phyloP scores from a whole-genome alignment of 768 basidiomycete species.

The Serendipita vermifera region DNA sequence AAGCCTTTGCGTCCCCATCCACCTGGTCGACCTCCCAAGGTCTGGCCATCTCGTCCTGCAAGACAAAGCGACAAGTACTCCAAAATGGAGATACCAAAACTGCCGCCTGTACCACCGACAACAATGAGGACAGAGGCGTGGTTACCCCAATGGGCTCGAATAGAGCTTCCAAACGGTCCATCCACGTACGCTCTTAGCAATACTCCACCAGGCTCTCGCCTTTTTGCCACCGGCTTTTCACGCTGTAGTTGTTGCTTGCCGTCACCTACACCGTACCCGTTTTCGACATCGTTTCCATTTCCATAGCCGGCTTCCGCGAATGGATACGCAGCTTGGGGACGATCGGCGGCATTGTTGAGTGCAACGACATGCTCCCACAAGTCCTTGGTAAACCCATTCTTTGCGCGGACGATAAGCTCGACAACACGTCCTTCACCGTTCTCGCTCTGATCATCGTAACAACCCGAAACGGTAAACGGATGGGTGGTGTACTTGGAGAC shows the following conservation, averaged over 20 bases:
- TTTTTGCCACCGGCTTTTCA: slow-evolving; percentile 22
- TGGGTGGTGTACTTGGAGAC: slow-evolving; percentile 50
- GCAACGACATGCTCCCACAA: slow-evolving; percentile 44
- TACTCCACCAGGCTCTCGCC: slow-evolving; percentile 30
- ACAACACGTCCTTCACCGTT: slow-evolving; percentile 41
- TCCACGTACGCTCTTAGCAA: slow-evolving; percentile 47
- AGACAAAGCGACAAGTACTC: slow-evolving; percentile 50
- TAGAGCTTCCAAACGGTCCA: slow-evolving; percentile 56
- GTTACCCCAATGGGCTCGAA: slow-evolving; percentile 43
- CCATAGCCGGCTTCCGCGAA: slow-evolving; percentile 2
- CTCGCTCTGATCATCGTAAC: slow-evolving; percentile 37
- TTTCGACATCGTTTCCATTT: not conserved
- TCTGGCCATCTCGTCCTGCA: slow-evolving; percentile 38
- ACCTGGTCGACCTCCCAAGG: slow-evolving; percentile 35
- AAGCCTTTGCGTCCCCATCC: slow-evolving; percentile 31
- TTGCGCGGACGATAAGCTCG: slow-evolving; percentile 54
- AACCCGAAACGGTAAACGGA: slow-evolving; percentile 58
- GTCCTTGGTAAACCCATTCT: slow-evolving; percentile 53
- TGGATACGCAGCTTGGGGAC: not conserved
- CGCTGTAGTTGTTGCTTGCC: slow-evolving; percentile 18
- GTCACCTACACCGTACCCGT: not conserved
- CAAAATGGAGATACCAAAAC: slow-evolving; percentile 52
- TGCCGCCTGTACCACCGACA: slow-evolving; percentile 63
- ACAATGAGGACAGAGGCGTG: slow-evolving; percentile 51
- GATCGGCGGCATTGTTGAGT: slow-evolving; percentile 19